A percentile compares a stretch with the other conserved stretches of the same genome.
Conservation (phyloP, 768 basidiomycete genomes). For the Boletus barrowsii region DNA sequence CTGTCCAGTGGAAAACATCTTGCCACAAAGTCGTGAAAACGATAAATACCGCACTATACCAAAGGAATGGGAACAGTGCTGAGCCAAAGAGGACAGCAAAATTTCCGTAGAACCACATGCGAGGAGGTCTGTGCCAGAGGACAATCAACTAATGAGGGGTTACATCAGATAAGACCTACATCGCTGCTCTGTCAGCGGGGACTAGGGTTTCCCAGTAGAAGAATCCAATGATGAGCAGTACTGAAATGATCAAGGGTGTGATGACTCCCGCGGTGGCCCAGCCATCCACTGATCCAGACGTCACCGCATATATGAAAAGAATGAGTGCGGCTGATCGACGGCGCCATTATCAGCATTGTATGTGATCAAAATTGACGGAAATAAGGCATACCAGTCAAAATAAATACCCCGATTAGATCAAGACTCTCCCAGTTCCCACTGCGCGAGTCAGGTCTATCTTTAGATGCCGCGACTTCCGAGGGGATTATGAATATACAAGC, state of each 20-base stretch:
- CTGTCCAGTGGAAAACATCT: constrained; percentile 39
- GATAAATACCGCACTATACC: constrained; percentile 37
- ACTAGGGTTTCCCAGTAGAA: constrained; percentile 49
- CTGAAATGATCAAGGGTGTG: constrained; percentile 44
- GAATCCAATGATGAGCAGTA: constrained; percentile 40
- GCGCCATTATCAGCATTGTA: not conserved
- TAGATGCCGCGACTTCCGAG: constrained; percentile 5
- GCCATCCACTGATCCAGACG: constrained; percentile 46
- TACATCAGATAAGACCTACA: constrained; percentile 29
- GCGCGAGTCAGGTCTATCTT: not conserved
- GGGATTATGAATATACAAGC: constrained; percentile 36
- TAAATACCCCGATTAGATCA: constrained; percentile 39
- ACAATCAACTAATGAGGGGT: not conserved
- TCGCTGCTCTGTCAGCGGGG: constrained; percentile 39
- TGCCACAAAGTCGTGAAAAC: constrained; percentile 41
- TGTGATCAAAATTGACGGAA: not conserved
- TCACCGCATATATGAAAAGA: constrained; percentile 43
- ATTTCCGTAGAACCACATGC: constrained; percentile 41
- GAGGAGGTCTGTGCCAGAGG: constrained; percentile 34
- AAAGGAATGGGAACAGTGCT: constrained; percentile 39
- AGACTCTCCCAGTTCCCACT: constrained; percentile 29
- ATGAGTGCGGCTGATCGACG: constrained; percentile 31
- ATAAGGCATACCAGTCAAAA: constrained; percentile 33
- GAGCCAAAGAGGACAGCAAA: constrained; percentile 37
- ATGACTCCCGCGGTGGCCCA: constrained; percentile 48